Base-by-base conservation (phyloP, 2,329 filamentous ascomycete species). In the Trichoderma sp. region DNA sequence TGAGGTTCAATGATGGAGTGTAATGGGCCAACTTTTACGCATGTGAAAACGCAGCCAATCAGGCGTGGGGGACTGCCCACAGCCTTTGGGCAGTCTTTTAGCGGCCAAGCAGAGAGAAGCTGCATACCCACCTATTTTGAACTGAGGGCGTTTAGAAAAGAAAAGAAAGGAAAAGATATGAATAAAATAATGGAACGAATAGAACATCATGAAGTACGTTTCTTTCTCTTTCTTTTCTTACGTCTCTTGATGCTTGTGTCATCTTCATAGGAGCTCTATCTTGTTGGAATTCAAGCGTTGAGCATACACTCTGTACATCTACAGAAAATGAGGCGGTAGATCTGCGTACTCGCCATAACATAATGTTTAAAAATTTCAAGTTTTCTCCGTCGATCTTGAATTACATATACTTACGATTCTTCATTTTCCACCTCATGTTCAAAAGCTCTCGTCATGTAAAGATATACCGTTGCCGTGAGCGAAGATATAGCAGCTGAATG, bases 31-130 rank as follows among this genome's bases (percentile, higher is more conserved):
- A 21, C 66, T 68, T 68, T 71, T 45, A 35, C 60, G 60, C 60
- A 63, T 21, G 21, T 35, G 29, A 64, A 7, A 24, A 27, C 29
- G 5, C n/a, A 69, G 27, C 73, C 73, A 75, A 75, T 75, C 59
- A 63, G 59, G 16, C 27, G 59, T 33, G 41, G 31, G 16, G n/a
- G 18, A 33, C 14, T 67, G 12, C 60, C 50, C 50, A 71, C 45
- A 53, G 5, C 60, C 68, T 31, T 45, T 14, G 4, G 56, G 29
- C 59, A n/a, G 18, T 45, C 8, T 21, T 45, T 50, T 62, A 71
- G 68, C 56, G 68, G 38, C n/a, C 18, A 16, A n/a, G 24, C 31
- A 35, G 31, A 69, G 50, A 21, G 18, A 33, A 33, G 59, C 59
- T 62, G 59, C 18, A 35, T 6, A n/a, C 6, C 53, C 56, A 60